phyloP scores from a whole-genome alignment of 2,329 filamentous ascomycete genomes.

The Teratosphaeria pseudoeucalypti region DNA sequence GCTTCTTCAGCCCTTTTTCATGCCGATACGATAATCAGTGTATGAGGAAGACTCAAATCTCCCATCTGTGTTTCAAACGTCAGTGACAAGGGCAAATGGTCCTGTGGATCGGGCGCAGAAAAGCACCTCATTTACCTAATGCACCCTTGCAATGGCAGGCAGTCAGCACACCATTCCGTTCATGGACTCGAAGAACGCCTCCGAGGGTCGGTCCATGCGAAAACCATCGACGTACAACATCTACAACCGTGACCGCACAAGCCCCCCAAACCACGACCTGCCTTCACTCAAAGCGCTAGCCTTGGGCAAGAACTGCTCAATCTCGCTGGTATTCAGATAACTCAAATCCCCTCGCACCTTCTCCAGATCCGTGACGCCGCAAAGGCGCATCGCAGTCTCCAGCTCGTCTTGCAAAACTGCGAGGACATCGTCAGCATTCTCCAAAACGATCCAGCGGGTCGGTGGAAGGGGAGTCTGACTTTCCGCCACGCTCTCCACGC shows the following conservation, averaged over 20 bases:
- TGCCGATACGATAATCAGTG: no score
- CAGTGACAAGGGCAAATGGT: no score
- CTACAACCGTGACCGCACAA: conserved; percentile 4
- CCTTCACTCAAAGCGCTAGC: background rate
- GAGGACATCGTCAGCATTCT: background rate
- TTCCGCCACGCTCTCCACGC: conserved; percentile 42
- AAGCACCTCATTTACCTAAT: no score
- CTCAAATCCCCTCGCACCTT: conserved; percentile 50
- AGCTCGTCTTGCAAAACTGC: conserved; percentile 47
- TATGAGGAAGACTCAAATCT: no score
- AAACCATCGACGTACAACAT: no score
- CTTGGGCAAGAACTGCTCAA: conserved; percentile 38
- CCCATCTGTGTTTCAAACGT: no score
- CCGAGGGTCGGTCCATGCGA: no score
- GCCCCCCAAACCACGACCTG: conserved; percentile 2
- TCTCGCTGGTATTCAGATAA: conserved; percentile 41
- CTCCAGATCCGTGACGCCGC: conserved; percentile 51
- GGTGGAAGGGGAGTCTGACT: conserved; percentile 32
- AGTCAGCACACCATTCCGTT: no score
- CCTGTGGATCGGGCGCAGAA: no score
- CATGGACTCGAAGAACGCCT: no score
- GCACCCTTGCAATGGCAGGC: no score
- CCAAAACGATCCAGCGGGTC: background rate
- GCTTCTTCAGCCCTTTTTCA: no score
- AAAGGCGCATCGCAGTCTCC: conserved; percentile 55